Conservation (phyloP, 805 yeast species). For the Saccharomycopsis malanga region DNA sequence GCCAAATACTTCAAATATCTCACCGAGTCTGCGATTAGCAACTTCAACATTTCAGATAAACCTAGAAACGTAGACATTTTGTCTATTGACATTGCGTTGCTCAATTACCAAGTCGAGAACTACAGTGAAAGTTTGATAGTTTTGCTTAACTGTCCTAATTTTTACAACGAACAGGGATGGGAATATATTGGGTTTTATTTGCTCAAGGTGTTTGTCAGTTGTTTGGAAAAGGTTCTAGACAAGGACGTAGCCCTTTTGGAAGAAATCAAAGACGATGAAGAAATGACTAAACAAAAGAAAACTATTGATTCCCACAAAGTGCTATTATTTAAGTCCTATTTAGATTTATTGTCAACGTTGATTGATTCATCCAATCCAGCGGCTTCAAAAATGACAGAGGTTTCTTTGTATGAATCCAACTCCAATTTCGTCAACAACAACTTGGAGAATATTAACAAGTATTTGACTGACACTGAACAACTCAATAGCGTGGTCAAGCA, state of each 20-base stretch:
- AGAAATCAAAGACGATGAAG: conserved; percentile 6
- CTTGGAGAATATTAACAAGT: conserved; percentile 19
- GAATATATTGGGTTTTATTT: conserved; percentile 57
- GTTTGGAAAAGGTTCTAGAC: conserved; percentile 43
- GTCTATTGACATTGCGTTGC: conserved; percentile 70
- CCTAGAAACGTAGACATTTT: conserved; percentile 65
- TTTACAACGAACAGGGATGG: conserved; percentile 71
- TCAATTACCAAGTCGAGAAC: conserved; percentile 52
- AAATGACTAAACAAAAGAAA: conserved; percentile 15
- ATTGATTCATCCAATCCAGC: conserved; percentile 21
- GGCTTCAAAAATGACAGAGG: conserved; percentile 12
- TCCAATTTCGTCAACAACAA: conserved; percentile 20
- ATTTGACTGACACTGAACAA: conserved; percentile 24
- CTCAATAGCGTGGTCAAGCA: conserved; percentile 22
- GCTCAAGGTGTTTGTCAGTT: conserved; percentile 58
- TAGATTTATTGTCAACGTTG: conserved; percentile 34
- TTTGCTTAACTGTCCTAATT: conserved; percentile 60
- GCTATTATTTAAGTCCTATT: conserved; percentile 35
- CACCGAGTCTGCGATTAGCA: conserved; percentile 50
- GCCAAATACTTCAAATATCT: conserved; percentile 38
- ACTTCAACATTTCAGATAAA: conserved; percentile 45
- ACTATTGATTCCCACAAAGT: conserved; percentile 7
- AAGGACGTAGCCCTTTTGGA: conserved; percentile 22
- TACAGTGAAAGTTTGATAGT: conserved; percentile 56
- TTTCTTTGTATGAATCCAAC: conserved; percentile 10